Base-by-base conservation (phyloP, 208 protist species). In the Vickermania spadyakhi region DNA sequence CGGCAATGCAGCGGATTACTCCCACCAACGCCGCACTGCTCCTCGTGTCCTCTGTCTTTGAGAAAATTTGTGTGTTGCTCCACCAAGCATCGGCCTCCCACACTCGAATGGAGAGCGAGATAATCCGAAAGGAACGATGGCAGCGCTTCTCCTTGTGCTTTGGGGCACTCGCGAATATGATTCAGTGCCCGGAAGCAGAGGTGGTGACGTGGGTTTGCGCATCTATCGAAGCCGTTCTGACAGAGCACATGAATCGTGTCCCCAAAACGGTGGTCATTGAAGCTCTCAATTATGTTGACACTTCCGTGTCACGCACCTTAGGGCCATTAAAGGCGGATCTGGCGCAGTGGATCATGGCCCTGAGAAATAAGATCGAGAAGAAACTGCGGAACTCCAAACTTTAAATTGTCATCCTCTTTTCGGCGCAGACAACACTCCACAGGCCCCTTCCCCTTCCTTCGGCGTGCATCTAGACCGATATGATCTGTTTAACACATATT, bases 141-240 rank as follows among this genome's bases (percentile, higher is more conserved):
- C 67, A 77, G 1, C 66, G 77, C n/a, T 90, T 90, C 50, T 60
- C 77, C 13, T 65, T 70, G n/a, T 93, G 89, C 70, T 90, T 89
- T 52, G 88, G 82, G 1, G 81, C 73, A 0, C 70, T 93, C 22
- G 77, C 77, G 49, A 89, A 90, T 63, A 58, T 93, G 27, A 57
- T 93, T 49, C 77, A 85, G 64, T 93, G 86, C 66, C 70, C 57
- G 7, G 77, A 68, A 36, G 75, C 58, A 22, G 52, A 75, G 23
- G 79, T 90, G n/a, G 60, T 90, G 42, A 75, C 81, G 60, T 80
- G 86, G 7, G 86, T 93, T 27, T 90, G 82, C 41, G 83, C 82
- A 28, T 93, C 86, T 1, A 73, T 93, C 11, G 82, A 93, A 72
- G 77, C 83, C 27, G 71, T 93, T 7, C 58, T 80, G 58, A 60